Percentiles rank a stretch among this genome's conserved stretches.
These are phyloP conservation scores for Melampsora americana DNA, from an alignment of 1,284 basidiomycete genomes.

Conservation along the genomic window DNA sequence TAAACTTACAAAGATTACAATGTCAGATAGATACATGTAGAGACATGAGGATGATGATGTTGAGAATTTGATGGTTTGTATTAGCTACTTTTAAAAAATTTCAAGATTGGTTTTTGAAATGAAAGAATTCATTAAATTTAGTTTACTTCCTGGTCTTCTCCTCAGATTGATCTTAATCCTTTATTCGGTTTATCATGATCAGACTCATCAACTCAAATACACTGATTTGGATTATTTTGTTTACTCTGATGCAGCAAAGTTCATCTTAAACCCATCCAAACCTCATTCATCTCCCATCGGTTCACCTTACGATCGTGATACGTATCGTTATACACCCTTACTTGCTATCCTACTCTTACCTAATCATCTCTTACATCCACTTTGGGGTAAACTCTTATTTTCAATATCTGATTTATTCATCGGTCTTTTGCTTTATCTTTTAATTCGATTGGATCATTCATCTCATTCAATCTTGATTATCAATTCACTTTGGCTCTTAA, in stretches of 20 bases:
- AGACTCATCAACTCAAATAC: conserved; percentile 78
- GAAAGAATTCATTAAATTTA: neutral
- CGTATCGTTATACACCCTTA: conserved; percentile 94
- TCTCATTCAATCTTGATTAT: conserved; percentile 49
- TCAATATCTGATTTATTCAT: conserved; percentile 78
- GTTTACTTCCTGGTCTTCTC: conserved; percentile 60
- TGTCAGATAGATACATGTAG: too few relatives aligned
- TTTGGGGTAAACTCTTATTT: conserved; percentile 88
- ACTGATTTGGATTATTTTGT: conserved; percentile 97
- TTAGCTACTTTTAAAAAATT: too few relatives aligned
- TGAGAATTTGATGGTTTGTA: too few relatives aligned
- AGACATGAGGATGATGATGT: too few relatives aligned
- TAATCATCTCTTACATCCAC: conserved; percentile 71
- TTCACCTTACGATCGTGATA: conserved; percentile 87
- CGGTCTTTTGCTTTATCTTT: conserved; percentile 68
- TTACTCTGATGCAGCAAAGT: conserved; percentile 82
- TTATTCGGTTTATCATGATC: conserved; percentile 85
- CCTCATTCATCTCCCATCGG: conserved; percentile 46
- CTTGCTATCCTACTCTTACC: conserved; percentile 78
- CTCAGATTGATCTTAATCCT: conserved; percentile 70
- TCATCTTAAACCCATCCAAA: conserved; percentile 57
- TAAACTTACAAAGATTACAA: too few relatives aligned
- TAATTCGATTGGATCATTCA: conserved; percentile 36
- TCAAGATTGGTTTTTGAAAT: too few relatives aligned
- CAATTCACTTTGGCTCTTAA: conserved; percentile 73